Evolutionary conservation across 1,139 yeast species (phyloP).

Genomic region (Chernovozyma sophiae-reginae): DNA sequence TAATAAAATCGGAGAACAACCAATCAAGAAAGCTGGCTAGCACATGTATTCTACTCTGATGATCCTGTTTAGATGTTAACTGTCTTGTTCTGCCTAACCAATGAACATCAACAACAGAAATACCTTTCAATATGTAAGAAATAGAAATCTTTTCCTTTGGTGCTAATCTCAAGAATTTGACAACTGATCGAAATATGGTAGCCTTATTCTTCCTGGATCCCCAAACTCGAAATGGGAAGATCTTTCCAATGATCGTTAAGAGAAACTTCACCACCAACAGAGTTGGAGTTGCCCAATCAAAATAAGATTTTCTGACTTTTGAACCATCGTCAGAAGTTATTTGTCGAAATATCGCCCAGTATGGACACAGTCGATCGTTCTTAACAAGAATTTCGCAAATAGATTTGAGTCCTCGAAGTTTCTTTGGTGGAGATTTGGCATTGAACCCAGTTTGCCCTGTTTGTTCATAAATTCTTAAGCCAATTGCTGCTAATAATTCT

Average conservation of each 20-base stretch:
- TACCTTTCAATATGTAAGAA: constrained; percentile 18
- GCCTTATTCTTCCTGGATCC: constrained; percentile 53
- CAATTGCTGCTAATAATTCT: background rate
- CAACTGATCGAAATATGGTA: constrained; percentile 32
- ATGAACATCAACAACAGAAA: constrained; percentile 35
- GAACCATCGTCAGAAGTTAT: background rate
- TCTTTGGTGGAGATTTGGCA: background rate
- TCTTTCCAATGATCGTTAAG: constrained; percentile 35
- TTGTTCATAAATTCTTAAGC: too few species aligned
- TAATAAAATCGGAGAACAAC: constrained; percentile 50
- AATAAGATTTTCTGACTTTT: constrained; percentile 8
- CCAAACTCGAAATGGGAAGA: constrained; percentile 52
- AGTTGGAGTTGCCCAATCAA: constrained; percentile 20
- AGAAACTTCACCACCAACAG: constrained; percentile 36
- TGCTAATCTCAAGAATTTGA: constrained; percentile 35
- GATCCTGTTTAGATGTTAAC: constrained; percentile 35
- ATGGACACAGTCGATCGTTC: constrained; percentile 8
- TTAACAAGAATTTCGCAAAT: constrained; percentile 2
- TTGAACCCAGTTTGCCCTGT: too few species aligned
- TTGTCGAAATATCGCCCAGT: constrained; percentile 2
- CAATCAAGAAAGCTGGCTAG: constrained; percentile 49
- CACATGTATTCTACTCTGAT: constrained; percentile 23
- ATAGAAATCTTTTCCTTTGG: constrained; percentile 26
- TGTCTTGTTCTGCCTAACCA: constrained; percentile 42
- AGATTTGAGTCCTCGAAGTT: background rate